Evolutionary conservation across 495 filamentous ascomycete genomes (phyloP).

Genomic region (Neurospora terricola): DNA sequence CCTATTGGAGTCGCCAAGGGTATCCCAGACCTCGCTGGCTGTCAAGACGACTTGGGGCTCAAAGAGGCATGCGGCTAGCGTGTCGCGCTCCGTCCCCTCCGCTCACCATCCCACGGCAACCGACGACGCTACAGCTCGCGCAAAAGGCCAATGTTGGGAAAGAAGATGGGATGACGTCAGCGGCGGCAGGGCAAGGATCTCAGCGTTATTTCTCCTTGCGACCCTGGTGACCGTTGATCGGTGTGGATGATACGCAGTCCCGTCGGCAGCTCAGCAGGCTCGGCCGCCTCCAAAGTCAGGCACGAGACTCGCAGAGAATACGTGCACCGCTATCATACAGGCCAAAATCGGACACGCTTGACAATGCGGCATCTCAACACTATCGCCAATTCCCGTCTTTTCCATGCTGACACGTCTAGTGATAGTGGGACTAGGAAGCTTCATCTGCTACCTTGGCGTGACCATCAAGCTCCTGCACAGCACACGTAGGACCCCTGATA

Average conservation of each 20-base stretch:
- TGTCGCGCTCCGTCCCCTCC: not conserved
- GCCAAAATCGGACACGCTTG: not conserved
- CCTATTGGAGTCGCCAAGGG: not conserved
- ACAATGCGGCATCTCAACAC: not conserved
- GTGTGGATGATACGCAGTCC: too few relatives aligned
- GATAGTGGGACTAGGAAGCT: not conserved
- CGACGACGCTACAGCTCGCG: not conserved
- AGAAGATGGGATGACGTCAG: slow-evolving; percentile 10
- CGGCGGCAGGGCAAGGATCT: slow-evolving; percentile 7
- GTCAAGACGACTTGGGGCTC: not conserved
- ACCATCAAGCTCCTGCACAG: not conserved
- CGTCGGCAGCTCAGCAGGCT: too few relatives aligned
- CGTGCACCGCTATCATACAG: not conserved
- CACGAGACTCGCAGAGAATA: too few relatives aligned
- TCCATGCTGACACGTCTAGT: not conserved
- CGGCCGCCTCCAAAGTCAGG: too few relatives aligned
- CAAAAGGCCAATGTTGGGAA: not conserved
- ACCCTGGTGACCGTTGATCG: too few relatives aligned
- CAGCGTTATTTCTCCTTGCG: not conserved
- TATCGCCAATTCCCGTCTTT: not conserved
- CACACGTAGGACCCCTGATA: not conserved
- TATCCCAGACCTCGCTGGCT: not conserved
- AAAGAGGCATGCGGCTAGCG: not conserved
- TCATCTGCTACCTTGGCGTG: not conserved
- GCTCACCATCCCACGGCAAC: not conserved